A percentile compares a stretch with the other conserved stretches of the same genome.
Evolutionary conservation across 2,329 filamentous ascomycete genomes (phyloP).

Genomic region (Orbilia quercus): DNA sequence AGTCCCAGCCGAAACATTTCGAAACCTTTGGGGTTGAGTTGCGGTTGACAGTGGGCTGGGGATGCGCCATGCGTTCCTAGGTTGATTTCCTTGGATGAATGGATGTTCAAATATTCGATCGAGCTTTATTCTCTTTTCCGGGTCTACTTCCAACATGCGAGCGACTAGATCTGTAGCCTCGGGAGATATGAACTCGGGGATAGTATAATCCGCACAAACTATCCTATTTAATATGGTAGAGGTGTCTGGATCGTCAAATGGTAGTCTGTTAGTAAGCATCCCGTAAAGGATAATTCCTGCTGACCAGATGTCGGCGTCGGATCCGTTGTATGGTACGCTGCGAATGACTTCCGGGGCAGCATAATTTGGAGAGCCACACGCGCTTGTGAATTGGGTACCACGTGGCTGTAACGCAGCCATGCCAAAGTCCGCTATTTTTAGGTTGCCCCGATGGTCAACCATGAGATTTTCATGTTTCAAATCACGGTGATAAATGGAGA

Average conservation of each 20-base stretch:
- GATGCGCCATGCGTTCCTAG: neutral
- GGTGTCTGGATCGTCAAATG: slow-evolving; percentile 79
- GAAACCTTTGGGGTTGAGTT: neutral
- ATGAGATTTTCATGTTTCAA: slow-evolving; percentile 98
- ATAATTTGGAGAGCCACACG: slow-evolving; percentile 96
- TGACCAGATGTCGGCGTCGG: slow-evolving; percentile 93
- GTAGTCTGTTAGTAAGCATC: slow-evolving; percentile 82
- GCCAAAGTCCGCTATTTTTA: slow-evolving; percentile 97
- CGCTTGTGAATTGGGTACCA: slow-evolving; percentile 82
- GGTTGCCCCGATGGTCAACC: slow-evolving; percentile 76
- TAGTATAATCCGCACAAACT: slow-evolving; percentile 71
- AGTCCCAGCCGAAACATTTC: neutral
- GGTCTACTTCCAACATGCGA: slow-evolving; percentile 81
- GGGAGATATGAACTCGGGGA: slow-evolving; percentile 72
- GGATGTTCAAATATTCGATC: slow-evolving; percentile 86
- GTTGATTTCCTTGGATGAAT: slow-evolving; percentile 67
- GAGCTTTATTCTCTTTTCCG: slow-evolving; percentile 81
- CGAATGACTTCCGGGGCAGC: slow-evolving; percentile 91
- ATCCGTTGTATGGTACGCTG: slow-evolving; percentile 80
- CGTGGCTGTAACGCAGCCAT: slow-evolving; percentile 93
- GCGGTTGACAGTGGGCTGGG: neutral
- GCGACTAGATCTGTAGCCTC: slow-evolving; percentile 82
- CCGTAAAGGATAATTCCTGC: slow-evolving; percentile 90
- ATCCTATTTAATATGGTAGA: slow-evolving; percentile 72
- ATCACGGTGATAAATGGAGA: slow-evolving; percentile 95